Evolutionary conservation across 148 eudicot species (phyloP).

Genomic region (Nyssa sinensis): DNA sequence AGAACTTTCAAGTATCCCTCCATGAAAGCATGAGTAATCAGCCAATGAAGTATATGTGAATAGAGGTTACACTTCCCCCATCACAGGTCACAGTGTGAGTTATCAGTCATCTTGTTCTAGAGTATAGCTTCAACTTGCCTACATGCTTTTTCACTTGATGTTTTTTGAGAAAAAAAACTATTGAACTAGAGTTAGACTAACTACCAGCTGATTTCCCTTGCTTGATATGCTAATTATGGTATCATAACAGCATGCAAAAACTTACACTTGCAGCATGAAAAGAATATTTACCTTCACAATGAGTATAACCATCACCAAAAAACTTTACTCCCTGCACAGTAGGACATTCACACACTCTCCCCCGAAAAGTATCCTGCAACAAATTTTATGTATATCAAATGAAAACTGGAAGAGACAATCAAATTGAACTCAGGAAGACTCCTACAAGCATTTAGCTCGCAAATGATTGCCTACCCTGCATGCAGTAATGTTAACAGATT

Average conservation of each 20-base stretch:
- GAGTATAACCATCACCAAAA: slow-evolving; percentile 80
- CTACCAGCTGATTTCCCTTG: neutral
- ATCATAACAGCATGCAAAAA: neutral
- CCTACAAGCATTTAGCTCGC: neutral
- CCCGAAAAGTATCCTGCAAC: slow-evolving; percentile 85
- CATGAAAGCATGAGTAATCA: too few relatives aligned
- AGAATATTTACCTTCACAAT: slow-evolving; percentile 63
- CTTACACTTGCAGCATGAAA: neutral
- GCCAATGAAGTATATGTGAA: too few relatives aligned
- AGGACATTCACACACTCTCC: slow-evolving; percentile 92
- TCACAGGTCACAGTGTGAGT: too few relatives aligned
- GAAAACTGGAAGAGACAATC: neutral
- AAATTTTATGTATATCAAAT: slow-evolving; percentile 1
- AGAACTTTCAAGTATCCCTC: too few relatives aligned
- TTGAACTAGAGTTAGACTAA: neutral
- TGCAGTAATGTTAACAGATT: slow-evolving; percentile 69
- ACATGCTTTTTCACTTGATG: neutral
- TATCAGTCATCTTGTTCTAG: too few relatives aligned
- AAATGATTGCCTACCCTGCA: slow-evolving; percentile 62
- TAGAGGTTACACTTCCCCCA: too few relatives aligned
- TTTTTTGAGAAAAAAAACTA: neutral
- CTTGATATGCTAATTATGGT: neutral
- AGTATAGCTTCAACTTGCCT: too few relatives aligned
- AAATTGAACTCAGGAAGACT: neutral
- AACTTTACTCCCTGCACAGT: slow-evolving; percentile 72